Percentiles rank a stretch among this genome's conserved stretches.
These are phyloP conservation scores for Ogataea nakhonphanomensis DNA, from an alignment of 805 yeast species.

Conservation along the genomic window DNA sequence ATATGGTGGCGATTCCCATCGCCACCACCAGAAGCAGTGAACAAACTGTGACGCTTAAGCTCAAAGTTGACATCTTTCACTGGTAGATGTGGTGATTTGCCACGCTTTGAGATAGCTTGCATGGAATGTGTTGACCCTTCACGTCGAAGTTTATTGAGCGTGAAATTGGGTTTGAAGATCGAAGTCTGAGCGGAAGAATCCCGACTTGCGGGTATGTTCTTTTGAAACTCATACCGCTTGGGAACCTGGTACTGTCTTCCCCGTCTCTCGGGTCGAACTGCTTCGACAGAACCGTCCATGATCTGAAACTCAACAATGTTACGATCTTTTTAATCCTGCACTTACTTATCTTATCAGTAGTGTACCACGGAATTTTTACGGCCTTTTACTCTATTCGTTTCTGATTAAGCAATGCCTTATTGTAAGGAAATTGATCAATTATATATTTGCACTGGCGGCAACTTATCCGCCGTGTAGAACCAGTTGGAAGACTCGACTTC, in stretches of 20 bases:
- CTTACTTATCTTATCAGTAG: conserved; percentile 11
- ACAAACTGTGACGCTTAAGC: conserved; percentile 23
- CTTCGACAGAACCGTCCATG: conserved; percentile 9
- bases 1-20: conserved; percentile 14
- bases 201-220: conserved; percentile 19
- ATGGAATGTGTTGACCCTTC: conserved; percentile 14
- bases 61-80: conserved; percentile 6
- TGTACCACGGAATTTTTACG: conserved; percentile 1
- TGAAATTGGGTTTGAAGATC: conserved; percentile 16
- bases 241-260: conserved; percentile 31
- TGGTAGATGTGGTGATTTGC: conserved; percentile 15
- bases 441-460: conserved; percentile 94
- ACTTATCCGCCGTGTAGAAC: conserved; percentile 90
- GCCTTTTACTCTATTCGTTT: background rate
- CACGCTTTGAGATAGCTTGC: conserved; percentile 7
- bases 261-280: conserved; percentile 18
- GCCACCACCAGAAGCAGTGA: conserved; percentile 13
- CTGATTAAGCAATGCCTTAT: conserved; percentile 7
- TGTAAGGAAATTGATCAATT: conserved; percentile 39
- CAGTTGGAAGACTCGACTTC: conserved; percentile 92
- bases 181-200: conserved; percentile 15
- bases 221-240: conserved; percentile 29
- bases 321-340: conserved; percentile 1
- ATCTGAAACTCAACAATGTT: background rate
- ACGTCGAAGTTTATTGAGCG: conserved; percentile 15